These are phyloP conservation scores for Senna tora DNA, from an alignment of 306 rosid genomes.

Conservation along the genomic window DNA sequence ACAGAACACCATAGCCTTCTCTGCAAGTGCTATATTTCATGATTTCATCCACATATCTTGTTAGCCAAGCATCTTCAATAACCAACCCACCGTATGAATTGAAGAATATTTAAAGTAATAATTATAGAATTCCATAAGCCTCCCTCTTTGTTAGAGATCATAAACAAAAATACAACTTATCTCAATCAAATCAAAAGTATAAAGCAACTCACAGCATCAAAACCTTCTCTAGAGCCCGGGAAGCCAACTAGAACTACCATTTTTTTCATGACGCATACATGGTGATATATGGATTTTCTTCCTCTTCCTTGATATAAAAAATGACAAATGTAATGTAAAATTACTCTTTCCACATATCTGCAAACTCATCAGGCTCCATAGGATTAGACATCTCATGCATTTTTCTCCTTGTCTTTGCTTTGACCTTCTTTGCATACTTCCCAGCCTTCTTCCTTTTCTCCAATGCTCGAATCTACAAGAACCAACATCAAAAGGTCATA, in stretches of 20 bases:
- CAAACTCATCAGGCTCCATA: slow-evolving; percentile 89
- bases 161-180: slow-evolving; percentile 20
- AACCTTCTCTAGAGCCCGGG: neutral
- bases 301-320: slow-evolving; percentile 15
- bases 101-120: slow-evolving; percentile 12
- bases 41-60: neutral
- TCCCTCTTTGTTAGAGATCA: neutral
- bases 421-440: slow-evolving; percentile 86
- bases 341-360: slow-evolving; percentile 92
- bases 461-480: slow-evolving; percentile 73
- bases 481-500: neutral
- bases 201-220: slow-evolving; percentile 18
- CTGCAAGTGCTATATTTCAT: neutral
- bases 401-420: slow-evolving; percentile 96
- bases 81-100: neutral
- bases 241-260: slow-evolving; percentile 39
- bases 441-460: slow-evolving; percentile 85
- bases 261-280: slow-evolving; percentile 28
- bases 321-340: neutral
- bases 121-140: slow-evolving; percentile 5
- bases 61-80: neutral
- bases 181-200: slow-evolving; percentile 28
- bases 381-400: slow-evolving; percentile 88
- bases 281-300: slow-evolving; percentile 21
- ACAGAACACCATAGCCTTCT: neutral